Conservation (phyloP, 805 yeast genomes). For the Ogataea pini region DNA sequence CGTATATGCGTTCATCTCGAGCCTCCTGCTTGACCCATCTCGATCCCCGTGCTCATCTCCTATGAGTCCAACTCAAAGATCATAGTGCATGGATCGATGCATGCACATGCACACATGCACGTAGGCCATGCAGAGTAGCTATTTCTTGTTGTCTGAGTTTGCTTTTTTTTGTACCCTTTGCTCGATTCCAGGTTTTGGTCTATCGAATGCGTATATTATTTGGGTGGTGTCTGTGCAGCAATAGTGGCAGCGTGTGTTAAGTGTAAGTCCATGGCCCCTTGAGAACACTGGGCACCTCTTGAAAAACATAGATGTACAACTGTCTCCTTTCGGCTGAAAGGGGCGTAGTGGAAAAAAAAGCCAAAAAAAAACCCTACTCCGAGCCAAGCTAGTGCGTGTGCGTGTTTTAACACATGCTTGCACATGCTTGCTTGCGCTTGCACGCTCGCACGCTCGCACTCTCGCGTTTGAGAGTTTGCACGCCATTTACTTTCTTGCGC, state of each 20-base stretch:
- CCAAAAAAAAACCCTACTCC: no score
- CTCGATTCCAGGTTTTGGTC: background rate
- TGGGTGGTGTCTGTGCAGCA: background rate
- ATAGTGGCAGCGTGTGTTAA: background rate
- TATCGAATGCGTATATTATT: background rate
- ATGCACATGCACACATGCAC: background rate
- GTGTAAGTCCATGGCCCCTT: no score
- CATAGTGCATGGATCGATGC: background rate
- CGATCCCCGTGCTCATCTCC: background rate
- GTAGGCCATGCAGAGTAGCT: background rate
- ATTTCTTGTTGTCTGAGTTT: background rate
- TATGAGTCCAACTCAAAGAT: background rate
- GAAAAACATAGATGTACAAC: no score
- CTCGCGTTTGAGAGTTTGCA: no score
- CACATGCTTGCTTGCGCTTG: no score
- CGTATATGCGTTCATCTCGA: background rate
- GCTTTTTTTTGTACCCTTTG: background rate
- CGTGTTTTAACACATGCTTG: no score
- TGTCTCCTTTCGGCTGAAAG: no score
- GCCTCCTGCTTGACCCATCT: background rate
- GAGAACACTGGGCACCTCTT: no score
- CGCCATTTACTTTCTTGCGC: no score
- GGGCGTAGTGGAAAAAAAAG: no score
- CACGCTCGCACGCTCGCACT: no score
- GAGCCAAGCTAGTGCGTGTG: no score